Evolutionary conservation across 345 rosid species (phyloP), one percentile per base, ranked within the genome.

Genomic region (Boechera retrofracta): DNA sequence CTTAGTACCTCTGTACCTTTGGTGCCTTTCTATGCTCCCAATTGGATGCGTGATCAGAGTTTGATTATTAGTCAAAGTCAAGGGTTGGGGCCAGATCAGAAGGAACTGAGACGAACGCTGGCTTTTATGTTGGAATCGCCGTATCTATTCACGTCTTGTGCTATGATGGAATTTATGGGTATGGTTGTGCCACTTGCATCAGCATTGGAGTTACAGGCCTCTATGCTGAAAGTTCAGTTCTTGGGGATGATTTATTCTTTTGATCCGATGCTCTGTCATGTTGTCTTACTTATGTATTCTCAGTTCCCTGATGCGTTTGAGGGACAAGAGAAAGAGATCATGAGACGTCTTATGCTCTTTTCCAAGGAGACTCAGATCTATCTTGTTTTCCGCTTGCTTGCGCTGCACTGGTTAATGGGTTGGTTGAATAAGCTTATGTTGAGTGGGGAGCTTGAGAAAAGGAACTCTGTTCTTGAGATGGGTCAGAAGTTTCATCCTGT

Each of bases 171-270:
- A 69, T 88, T 95, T 75, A 69, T 91, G 89, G 86, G 85, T 39
- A 82, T 92, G 93, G 82, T 95, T 62, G 85, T 91, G 79, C 98
- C 98, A 0, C 67, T 95, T 67, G 96, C 91, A 1, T 78, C 80
- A 7, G 88, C 88, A 39, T 75, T 95, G 85, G 98, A 89, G 71
- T 86, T 95, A 83, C 98, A 89, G 82, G 85, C 91, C 0, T 95
- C 99, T 7, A 89, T 92, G 96, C 64, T 95, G 84, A 95, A 86
- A 82, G 96, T 95, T 54, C 97, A 95, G 84, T 91, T 95, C 75
- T 87, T 88, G 55, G 88, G 94, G 67, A 85, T 92, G 96, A 85
- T 95, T 70, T 87, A 87, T 86, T 89, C 96, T 0, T 90, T 85
- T 82, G 86, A 92, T 87, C 97, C 96, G 3, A 44, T 91, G 77